A percentile compares a stretch with the other conserved stretches of the same genome.
phyloP scores from a whole-genome alignment of 2,329 filamentous ascomycete genomes.

The Botryosphaeria dothidea region DNA sequence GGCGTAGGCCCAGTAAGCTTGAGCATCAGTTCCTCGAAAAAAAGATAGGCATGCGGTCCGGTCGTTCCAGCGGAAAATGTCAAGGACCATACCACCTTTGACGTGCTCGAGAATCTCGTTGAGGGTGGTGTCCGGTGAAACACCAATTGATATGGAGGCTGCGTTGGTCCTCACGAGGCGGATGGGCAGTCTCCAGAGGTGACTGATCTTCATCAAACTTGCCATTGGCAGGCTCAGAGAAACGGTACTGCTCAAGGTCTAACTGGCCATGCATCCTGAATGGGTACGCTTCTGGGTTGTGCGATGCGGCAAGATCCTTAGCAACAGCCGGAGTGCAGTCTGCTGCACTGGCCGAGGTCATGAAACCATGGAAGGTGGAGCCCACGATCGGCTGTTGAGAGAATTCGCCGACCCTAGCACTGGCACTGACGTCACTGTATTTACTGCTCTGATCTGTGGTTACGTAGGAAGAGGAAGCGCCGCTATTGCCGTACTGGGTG shows the following conservation, averaged over 20 bases:
- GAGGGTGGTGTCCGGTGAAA: constrained; percentile 64
- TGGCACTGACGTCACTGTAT: too few relatives aligned
- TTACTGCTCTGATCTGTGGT: too few relatives aligned
- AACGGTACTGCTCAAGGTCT: too few relatives aligned
- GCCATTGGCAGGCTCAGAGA: background rate
- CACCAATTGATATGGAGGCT: constrained; percentile 64
- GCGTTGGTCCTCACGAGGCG: constrained; percentile 38
- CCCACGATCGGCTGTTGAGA: background rate
- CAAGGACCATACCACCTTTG: constrained; percentile 70
- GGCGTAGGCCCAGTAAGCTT: constrained; percentile 64
- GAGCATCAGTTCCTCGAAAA: constrained; percentile 56
- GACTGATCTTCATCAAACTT: background rate
- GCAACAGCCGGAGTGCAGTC: too few relatives aligned
- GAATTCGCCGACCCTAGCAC: background rate
- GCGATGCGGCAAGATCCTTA: too few relatives aligned
- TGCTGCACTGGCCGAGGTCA: too few relatives aligned
- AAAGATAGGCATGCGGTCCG: constrained; percentile 69
- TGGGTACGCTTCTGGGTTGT: too few relatives aligned
- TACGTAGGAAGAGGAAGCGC: background rate
- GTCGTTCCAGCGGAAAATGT: constrained; percentile 66
- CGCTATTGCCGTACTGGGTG: too few relatives aligned
- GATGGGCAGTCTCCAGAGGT: background rate
- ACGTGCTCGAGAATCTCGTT: constrained; percentile 65
- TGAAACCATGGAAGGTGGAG: too few relatives aligned
- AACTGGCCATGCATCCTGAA: too few relatives aligned